phyloP scores from a whole-genome alignment of 2,329 filamentous ascomycete genomes.

The Magnaporthiopsis rhizophila region DNA sequence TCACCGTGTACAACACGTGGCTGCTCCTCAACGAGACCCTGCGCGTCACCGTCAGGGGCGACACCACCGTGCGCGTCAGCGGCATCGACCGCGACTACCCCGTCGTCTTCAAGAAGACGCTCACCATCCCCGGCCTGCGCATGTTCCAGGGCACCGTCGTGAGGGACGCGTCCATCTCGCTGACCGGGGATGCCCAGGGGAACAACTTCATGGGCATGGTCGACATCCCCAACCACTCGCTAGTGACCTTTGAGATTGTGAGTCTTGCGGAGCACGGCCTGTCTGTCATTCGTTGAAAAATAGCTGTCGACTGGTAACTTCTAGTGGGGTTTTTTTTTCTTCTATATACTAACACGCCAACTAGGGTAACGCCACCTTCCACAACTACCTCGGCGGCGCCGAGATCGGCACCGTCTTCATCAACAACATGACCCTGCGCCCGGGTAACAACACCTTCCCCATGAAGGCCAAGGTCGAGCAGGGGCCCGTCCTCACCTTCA shows the following conservation, averaged over 20 bases:
- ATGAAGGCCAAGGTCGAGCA: constrained; percentile 49
- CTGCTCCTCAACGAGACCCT: constrained; percentile 43
- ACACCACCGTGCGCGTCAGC: constrained; percentile 41
- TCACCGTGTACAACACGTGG: constrained; percentile 47
- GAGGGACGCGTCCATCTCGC: constrained; percentile 38
- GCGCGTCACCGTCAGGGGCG: constrained; percentile 41
- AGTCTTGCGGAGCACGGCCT: constrained; percentile 18
- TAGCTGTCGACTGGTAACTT: background rate
- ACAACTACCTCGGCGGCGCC: constrained; percentile 43
- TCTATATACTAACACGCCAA: constrained; percentile 2
- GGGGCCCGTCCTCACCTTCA: constrained; percentile 34
- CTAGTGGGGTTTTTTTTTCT: too few species aligned
- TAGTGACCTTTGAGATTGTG: constrained; percentile 57
- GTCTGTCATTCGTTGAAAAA: background rate
- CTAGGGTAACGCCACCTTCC: constrained; percentile 56
- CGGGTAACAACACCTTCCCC: constrained; percentile 48
- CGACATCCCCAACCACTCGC: constrained; percentile 55
- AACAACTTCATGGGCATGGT: constrained; percentile 55
- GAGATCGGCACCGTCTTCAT: constrained; percentile 49
- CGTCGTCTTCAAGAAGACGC: constrained; percentile 48
- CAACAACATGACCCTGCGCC: constrained; percentile 47
- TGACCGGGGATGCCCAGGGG: constrained; percentile 26
- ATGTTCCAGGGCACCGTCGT: constrained; percentile 48
- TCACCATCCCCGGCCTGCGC: constrained; percentile 43
- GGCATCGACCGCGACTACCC: constrained; percentile 39